Percentiles rank a stretch among this genome's conserved stretches.
phyloP scores from a whole-genome alignment of 352 stramenopile species.

The Phytophthora pisi region DNA sequence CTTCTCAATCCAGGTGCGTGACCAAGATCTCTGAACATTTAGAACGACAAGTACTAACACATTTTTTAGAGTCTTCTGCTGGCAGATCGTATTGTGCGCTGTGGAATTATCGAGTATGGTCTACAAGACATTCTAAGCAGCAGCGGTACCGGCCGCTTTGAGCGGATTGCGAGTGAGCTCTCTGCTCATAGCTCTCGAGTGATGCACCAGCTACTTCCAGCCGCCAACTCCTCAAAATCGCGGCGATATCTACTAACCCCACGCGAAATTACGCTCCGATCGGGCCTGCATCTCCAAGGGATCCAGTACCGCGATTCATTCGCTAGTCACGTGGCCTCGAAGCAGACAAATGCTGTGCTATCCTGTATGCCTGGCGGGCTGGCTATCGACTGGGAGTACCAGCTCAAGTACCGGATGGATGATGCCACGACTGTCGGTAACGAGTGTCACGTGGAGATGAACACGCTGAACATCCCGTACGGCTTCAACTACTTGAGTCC shows the following conservation, averaged over 20 bases:
- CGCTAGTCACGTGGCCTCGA: constrained; percentile 21
- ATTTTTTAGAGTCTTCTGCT: constrained; percentile 45
- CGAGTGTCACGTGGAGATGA: constrained; percentile 68
- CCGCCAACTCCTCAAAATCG: neutral
- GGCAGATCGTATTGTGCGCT: constrained; percentile 53
- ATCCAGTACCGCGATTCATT: constrained; percentile 64
- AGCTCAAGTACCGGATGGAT: constrained; percentile 72
- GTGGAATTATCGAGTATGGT: constrained; percentile 44
- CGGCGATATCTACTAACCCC: neutral
- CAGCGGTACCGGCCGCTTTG: neutral
- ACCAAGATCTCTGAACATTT: neutral
- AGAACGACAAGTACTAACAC: neutral
- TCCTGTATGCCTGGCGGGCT: neutral
- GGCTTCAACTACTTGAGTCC: constrained; percentile 68
- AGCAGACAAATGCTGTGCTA: neutral
- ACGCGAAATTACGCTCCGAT: constrained; percentile 25
- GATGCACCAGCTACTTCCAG: constrained; percentile 8
- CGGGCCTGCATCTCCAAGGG: constrained; percentile 51
- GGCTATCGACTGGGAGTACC: constrained; percentile 49
- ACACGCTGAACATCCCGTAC: constrained; percentile 56
- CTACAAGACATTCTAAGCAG: neutral
- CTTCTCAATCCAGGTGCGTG: constrained; percentile 39
- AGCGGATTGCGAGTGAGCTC: constrained; percentile 10
- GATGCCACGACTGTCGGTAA: constrained; percentile 62
- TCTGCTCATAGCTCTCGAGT: constrained; percentile 9